Conservation (phyloP, 208 protist species). For the Leishmania tarentolae region DNA sequence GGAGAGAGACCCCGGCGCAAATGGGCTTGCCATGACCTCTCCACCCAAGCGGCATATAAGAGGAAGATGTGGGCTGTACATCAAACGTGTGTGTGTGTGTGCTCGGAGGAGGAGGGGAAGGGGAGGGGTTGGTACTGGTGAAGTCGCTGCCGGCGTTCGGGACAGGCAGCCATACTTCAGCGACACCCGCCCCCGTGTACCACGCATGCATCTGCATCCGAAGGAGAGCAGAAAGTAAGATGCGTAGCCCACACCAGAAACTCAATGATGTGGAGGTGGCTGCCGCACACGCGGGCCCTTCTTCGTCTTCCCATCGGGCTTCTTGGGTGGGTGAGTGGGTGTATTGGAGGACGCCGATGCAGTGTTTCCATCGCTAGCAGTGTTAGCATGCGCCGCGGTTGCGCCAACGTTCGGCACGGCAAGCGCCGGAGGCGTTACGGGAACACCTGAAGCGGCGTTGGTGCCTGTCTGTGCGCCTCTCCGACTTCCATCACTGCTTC, state of each 20-base stretch:
- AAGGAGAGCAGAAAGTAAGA: background rate
- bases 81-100: background rate
- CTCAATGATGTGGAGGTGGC: constrained; percentile 6
- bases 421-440: background rate
- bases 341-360: background rate
- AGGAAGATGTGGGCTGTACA: constrained; percentile 8
- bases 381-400: background rate
- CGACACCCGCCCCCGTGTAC: background rate
- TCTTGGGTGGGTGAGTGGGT: too few relatives aligned
- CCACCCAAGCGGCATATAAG: background rate
- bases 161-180: background rate
- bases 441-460: background rate
- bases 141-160: background rate
- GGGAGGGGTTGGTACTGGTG: background rate
- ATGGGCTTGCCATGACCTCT: background rate
- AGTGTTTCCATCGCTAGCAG: background rate
- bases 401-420: background rate
- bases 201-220: background rate
- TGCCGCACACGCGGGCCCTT: background rate
- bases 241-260: background rate
- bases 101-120: background rate
- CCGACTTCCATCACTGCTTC: constrained; percentile 1
- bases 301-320: background rate
- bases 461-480: background rate
- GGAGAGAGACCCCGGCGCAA: background rate